A percentile compares a stretch with the other conserved stretches of the same genome.
phyloP scores from a whole-genome alignment of 2,329 filamentous ascomycete genomes.

The Talaromyces atroroseus region DNA sequence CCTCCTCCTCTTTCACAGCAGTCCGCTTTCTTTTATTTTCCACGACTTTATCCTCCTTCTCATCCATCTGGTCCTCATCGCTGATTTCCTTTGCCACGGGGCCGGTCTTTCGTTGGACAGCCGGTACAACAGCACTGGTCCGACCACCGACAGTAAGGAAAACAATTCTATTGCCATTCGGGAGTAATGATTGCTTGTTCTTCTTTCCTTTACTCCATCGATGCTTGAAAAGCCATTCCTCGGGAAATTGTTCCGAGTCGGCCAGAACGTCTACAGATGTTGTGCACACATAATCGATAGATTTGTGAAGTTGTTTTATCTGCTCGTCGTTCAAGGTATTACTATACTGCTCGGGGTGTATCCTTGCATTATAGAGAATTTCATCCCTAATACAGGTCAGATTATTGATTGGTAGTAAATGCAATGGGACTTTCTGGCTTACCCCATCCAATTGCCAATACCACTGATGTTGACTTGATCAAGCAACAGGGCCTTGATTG shows the following conservation, averaged over 20 bases:
- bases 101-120: slow-evolving; percentile 75
- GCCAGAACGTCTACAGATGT: slow-evolving; percentile 72
- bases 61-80: slow-evolving; percentile 24
- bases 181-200: slow-evolving; percentile 59
- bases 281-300: slow-evolving; percentile 72
- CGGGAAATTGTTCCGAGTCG: slow-evolving; percentile 77
- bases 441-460: slow-evolving; percentile 93
- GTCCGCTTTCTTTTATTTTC: background rate
- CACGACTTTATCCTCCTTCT: slow-evolving; percentile 18
- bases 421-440: slow-evolving; percentile 21
- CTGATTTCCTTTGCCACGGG: slow-evolving; percentile 51
- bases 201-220: slow-evolving; percentile 89
- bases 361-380: slow-evolving; percentile 77
- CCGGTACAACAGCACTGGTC: slow-evolving; percentile 83
- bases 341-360: slow-evolving; percentile 91
- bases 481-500: slow-evolving; percentile 80
- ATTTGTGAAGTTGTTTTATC: slow-evolving; percentile 64
- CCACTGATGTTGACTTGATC: slow-evolving; percentile 87
- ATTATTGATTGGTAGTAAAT: background rate
- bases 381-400: slow-evolving; percentile 58
- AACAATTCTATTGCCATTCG: slow-evolving; percentile 76
- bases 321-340: slow-evolving; percentile 71
- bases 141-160: slow-evolving; percentile 86
- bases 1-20: slow-evolving; percentile 22
- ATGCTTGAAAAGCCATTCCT: slow-evolving; percentile 82